Conservation (phyloP, 1,284 basidiomycete genomes). For the Sporisorium scitamineum region DNA sequence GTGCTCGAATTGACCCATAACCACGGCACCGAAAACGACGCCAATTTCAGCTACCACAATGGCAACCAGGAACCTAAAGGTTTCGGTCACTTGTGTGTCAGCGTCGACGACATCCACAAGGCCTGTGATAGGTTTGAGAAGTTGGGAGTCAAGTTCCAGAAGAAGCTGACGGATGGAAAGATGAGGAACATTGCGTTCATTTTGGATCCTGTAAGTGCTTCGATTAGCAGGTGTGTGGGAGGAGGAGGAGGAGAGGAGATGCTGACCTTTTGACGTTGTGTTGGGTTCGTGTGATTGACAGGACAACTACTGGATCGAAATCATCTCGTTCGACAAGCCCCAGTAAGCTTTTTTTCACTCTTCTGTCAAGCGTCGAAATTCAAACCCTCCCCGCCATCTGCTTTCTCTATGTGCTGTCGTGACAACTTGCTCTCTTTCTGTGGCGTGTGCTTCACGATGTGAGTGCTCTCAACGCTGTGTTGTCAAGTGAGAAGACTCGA, state of each 20-base stretch:
- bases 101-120: constrained; percentile 83
- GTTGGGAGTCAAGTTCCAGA: constrained; percentile 87
- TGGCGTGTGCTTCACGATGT: neutral
- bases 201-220: constrained; percentile 76
- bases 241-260: neutral
- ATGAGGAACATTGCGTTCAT: constrained; percentile 89
- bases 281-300: neutral
- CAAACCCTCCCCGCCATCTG: too few relatives aligned
- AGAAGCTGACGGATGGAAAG: constrained; percentile 84
- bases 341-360: constrained; percentile 42
- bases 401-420: too few relatives aligned
- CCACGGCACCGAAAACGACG: constrained; percentile 67
- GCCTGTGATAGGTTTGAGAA: constrained; percentile 87
- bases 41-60: constrained; percentile 62
- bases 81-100: constrained; percentile 77
- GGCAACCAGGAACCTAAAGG: constrained; percentile 65
- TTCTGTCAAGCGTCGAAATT: neutral
- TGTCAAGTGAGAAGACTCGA: neutral
- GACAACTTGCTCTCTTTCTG: neutral
- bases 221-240: too few relatives aligned
- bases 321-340: constrained; percentile 63
- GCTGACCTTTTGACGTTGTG: constrained; percentile 12
- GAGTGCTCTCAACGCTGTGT: neutral
- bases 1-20: constrained; percentile 60
- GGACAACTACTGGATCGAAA: constrained; percentile 73